phyloP scores from a whole-genome alignment of 73 alveolate species.

The Blepharisma stoltei region DNA sequence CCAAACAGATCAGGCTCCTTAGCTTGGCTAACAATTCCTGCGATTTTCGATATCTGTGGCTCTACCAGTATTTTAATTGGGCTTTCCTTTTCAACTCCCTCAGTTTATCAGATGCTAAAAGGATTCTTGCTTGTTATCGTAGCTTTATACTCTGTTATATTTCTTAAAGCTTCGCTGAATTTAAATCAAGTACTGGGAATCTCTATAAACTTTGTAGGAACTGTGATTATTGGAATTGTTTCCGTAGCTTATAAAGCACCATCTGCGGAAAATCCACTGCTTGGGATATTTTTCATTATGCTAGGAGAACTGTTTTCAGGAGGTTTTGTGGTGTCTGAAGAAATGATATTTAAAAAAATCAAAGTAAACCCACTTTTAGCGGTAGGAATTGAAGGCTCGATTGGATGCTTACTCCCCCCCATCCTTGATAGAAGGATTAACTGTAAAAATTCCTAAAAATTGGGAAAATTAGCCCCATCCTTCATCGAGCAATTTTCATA shows the following conservation, averaged over 20 bases:
- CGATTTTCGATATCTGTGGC: slow-evolving; percentile 62
- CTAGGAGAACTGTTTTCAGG: background rate
- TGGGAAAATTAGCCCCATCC: too few species aligned
- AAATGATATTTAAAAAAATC: background rate
- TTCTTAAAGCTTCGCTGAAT: slow-evolving; percentile 54
- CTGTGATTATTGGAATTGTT: slow-evolving; percentile 53
- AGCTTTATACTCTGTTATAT: slow-evolving; percentile 51
- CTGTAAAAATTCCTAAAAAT: too few species aligned
- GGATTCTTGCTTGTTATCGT: slow-evolving; percentile 72
- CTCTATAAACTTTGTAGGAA: slow-evolving; percentile 48
- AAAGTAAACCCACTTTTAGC: background rate
- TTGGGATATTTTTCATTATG: background rate
- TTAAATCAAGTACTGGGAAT: slow-evolving; percentile 60
- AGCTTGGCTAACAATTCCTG: slow-evolving; percentile 50
- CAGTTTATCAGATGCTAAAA: slow-evolving; percentile 84
- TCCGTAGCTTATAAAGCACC: background rate
- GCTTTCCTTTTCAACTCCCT: slow-evolving; percentile 54
- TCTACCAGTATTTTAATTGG: slow-evolving; percentile 66
- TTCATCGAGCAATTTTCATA: too few species aligned
- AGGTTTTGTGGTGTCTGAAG: background rate
- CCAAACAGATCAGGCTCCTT: too few species aligned
- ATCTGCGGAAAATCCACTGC: background rate
- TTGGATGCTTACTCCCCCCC: too few species aligned
- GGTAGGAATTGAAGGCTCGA: slow-evolving; percentile 4
- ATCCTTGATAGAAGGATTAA: too few species aligned